Evolutionary conservation across 2,329 filamentous ascomycete species (phyloP), one percentile per base, ranked within the genome.

Genomic region (Pseudogymnoascus sp.): DNA sequence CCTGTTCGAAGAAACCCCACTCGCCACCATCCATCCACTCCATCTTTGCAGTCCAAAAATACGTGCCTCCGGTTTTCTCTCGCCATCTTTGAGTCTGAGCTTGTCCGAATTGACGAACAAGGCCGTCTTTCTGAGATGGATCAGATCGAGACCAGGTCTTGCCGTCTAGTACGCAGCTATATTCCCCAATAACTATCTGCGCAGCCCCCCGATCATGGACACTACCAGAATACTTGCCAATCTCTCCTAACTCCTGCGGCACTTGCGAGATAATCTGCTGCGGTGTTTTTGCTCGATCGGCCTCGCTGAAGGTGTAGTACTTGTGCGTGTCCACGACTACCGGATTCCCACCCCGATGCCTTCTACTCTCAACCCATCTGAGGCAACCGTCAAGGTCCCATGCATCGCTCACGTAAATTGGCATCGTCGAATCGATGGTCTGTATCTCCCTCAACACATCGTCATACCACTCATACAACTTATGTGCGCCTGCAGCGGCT

Each of bases 11-110:
- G 71, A 85, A 84, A 0, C 82, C 82, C 82, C 82, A 85, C 69
- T 82, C 82, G 11, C 81, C 82, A 11, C 81, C 82, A n/a, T 78
- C 76, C 76, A 82, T 82, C 81, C 82, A 84, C 64, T 82, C 69
- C 81, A 84, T 84, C 60, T 82, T 82, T 67, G 75, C 80, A 0
- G 82, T 84, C 82, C 82, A 84, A 72, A 85, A 85, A 66, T 78
- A 83, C 33, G 74, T 75, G 1, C 82, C 82, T 2, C 78, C 78
- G 12, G 78, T 71, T 47, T 74, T 75, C n/a, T 75, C 67, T 61
- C 80, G 76, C 70, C 78, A 85, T 43, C 74, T 74, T 9, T 73
- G 67, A 25, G 74, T 77, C 66, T 85, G 77, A 1, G 74, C 75
- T 47, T 74, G 72, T 11, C 80, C 80, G 65, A 83, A 82, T 20